phyloP scores from a whole-genome alignment of 345 rosid species.

The Eucalyptus erythrocorys region DNA sequence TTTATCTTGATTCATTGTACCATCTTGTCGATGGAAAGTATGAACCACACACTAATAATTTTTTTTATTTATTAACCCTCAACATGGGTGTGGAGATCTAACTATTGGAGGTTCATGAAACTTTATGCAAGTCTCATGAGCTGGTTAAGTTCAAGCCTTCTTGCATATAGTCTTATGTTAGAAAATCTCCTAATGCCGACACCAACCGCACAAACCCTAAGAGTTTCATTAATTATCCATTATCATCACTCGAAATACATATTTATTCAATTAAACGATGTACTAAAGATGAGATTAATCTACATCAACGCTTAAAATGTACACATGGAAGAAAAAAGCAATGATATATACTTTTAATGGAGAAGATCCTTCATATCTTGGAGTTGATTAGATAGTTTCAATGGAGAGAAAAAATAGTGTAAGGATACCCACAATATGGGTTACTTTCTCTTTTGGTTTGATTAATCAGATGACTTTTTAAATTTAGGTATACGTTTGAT shows the following conservation, averaged over 20 bases:
- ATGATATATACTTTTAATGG: neutral
- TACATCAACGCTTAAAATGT: neutral
- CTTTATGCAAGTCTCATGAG: neutral
- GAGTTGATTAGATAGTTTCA: neutral
- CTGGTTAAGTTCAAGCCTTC: neutral
- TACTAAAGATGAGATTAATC: neutral
- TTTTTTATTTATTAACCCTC: neutral
- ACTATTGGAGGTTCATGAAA: neutral
- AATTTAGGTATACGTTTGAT: neutral
- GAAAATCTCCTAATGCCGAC: neutral
- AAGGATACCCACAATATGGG: neutral
- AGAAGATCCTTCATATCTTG: neutral
- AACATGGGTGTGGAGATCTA: neutral
- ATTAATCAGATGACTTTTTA: neutral
- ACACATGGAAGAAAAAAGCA: neutral
- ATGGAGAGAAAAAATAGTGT: neutral
- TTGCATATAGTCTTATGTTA: neutral
- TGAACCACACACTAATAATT: neutral
- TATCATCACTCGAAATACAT: neutral
- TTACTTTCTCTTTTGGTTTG: neutral
- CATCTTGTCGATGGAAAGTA: too few species aligned
- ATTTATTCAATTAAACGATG: neutral
- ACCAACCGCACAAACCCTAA: neutral
- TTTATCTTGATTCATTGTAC: too few species aligned
- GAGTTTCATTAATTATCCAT: neutral